Base-by-base conservation (phyloP, 208 protist species). In the Phytomonas sp. region DNA sequence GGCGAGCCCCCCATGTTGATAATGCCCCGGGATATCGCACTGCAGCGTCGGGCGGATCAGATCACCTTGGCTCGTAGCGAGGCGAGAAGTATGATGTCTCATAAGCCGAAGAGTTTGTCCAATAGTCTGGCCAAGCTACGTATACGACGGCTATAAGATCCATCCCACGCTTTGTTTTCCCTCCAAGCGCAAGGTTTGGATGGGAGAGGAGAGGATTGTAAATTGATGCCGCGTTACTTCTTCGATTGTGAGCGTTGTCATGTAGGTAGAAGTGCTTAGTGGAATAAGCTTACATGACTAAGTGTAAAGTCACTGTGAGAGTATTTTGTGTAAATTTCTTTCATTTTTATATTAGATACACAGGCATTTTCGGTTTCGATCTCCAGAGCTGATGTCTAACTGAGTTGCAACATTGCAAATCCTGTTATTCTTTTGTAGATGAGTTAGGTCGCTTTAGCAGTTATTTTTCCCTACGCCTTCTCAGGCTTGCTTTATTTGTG, bases 91-190 rank as follows among this genome's bases (percentile, higher is more conserved):
- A 70, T 65, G 5, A 74, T 84, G 32, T 84, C 81, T 9, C 81
- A 86, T 68, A 96, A 93, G 71, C 91, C 91, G 9, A 96, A 94
- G 71, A 87, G 83, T 67, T 72, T 96, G 20, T 93, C 88, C 4
- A 93, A 79, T 65, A 93, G 87, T 70, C 72, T 96, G 0, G 88
- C 91, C 60, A 68, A 43, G 40, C 60, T 1, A 66, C 36, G 6
- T 67, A 62, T 5, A 70, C 65, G 65, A 29, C 36, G n/a, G 1
- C 5, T n/a, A n/a, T 64, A 26, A 32, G 28, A 32, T 17, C 60
- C 28, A 37, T 7, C 15, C n/a, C n/a, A 4, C 20, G 4, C 0
- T 26, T 2, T 23, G 13, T 51, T 51, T 51, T 51, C 17, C 40
- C 1, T 4, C 40, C 2, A 26, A 26, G 0, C 46, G 6, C 9